Conservation (phyloP, 257 asterid genomes). For the Ajuga chamaepitys region DNA sequence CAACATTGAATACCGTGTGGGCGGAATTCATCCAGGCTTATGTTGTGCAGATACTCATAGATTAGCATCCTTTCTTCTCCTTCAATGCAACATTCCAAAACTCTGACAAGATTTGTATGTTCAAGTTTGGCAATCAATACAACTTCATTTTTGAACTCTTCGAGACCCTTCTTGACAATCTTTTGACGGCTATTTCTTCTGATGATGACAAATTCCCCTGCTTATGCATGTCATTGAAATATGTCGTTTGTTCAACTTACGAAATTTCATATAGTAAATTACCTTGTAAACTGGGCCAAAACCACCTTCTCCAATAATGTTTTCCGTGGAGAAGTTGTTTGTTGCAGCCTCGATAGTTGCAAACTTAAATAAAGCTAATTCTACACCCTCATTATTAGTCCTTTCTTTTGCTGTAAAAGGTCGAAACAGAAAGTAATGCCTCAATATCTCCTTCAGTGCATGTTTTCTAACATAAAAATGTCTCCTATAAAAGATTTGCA, state of each 20-base stretch:
- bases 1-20: too few species aligned
- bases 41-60: conserved; percentile 35
- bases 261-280: background rate
- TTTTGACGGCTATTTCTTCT: conserved; percentile 36
- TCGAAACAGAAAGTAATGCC: background rate
- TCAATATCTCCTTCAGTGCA: too few species aligned
- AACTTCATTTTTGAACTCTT: conserved; percentile 21
- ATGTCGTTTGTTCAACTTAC: background rate
- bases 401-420: conserved; percentile 2
- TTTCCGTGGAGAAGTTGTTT: conserved; percentile 21
- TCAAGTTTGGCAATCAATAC: conserved; percentile 34
- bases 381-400: conserved; percentile 14
- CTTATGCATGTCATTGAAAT: background rate
- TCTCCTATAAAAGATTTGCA: background rate
- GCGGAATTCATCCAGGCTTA: conserved; percentile 37
- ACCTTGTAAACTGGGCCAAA: conserved; percentile 39
- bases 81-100: conserved; percentile 33
- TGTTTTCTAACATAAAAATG: background rate
- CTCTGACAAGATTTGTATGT: conserved; percentile 36
- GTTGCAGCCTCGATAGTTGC: conserved; percentile 24
- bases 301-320: conserved; percentile 33
- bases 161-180: conserved; percentile 33
- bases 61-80: conserved; percentile 32
- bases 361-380: conserved; percentile 23
- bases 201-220: conserved; percentile 27